Percentiles rank a stretch among this genome's conserved stretches.
phyloP scores from a whole-genome alignment of 2,329 filamentous ascomycete genomes.

The Erysiphe pulchra region DNA sequence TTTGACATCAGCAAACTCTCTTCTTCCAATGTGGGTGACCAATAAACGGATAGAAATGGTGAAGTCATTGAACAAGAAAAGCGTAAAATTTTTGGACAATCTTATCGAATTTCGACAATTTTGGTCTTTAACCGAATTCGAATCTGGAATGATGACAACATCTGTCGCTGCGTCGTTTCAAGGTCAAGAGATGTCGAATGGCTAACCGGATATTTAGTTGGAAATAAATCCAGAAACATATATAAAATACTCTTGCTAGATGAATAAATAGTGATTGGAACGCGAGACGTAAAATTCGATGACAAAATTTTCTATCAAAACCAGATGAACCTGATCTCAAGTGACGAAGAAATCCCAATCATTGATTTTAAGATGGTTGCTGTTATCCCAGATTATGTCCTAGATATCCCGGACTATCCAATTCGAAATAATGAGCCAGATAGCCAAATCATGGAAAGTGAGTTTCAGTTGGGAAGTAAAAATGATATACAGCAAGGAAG shows the following conservation, averaged over 20 bases:
- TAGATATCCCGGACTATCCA: not conserved
- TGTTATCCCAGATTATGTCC: not conserved
- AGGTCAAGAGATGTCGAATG: not conserved
- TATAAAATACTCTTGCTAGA: not conserved
- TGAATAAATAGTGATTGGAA: not conserved
- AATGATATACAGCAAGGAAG: too few relatives aligned
- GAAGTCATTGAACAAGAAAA: not conserved
- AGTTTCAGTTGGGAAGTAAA: too few relatives aligned
- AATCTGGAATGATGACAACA: not conserved
- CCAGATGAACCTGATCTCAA: not conserved
- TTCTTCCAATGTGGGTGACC: constrained; percentile 1
- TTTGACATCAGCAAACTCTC: not conserved
- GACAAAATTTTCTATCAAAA: not conserved
- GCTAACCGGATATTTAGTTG: not conserved
- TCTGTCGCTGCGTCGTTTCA: not conserved
- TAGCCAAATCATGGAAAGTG: not conserved
- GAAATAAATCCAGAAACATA: not conserved
- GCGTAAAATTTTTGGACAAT: not conserved
- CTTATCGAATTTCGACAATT: not conserved
- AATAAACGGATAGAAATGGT: not conserved
- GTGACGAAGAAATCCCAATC: not conserved
- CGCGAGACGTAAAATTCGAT: not conserved
- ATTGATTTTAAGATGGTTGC: not conserved
- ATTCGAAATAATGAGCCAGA: not conserved
- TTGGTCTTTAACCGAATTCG: not conserved